A percentile compares a stretch with the other conserved stretches of the same genome.
Evolutionary conservation across 495 filamentous ascomycete genomes (phyloP).

Genomic region (Podospora pseudocomata): DNA sequence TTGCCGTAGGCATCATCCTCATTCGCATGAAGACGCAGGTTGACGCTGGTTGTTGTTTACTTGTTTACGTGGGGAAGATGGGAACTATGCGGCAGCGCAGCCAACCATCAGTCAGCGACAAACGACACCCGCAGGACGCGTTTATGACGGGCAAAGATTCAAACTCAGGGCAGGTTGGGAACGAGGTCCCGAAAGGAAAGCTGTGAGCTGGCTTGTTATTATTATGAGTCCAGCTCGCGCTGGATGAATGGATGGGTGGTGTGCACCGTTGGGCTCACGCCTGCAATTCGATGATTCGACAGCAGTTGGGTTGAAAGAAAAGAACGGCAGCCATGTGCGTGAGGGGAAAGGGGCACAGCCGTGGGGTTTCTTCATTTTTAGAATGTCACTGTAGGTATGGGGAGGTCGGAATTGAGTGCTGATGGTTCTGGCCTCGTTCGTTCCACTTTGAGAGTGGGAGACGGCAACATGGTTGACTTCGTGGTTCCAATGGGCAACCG

Average conservation of each 20-base stretch:
- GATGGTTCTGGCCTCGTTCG: constrained; percentile 15
- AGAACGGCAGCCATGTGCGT: constrained; percentile 11
- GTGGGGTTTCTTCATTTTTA: neutral
- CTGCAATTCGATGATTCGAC: constrained; percentile 28
- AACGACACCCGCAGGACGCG: too few relatives aligned
- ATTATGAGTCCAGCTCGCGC: constrained; percentile 18
- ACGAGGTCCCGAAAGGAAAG: constrained; percentile 16
- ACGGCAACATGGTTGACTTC: constrained; percentile 19
- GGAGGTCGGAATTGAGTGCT: neutral
- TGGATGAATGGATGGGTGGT: neutral
- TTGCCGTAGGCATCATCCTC: constrained; percentile 36
- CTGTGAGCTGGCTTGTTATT: constrained; percentile 26
- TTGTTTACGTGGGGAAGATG: constrained; percentile 24
- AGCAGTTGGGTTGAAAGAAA: constrained; percentile 17
- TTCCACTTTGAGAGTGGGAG: constrained; percentile 15
- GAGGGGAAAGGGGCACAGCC: neutral
- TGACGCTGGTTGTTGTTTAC: constrained; percentile 20
- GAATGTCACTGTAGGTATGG: neutral
- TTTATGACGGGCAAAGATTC: too few relatives aligned
- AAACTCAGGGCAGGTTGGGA: too few relatives aligned
- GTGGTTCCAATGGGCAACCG: constrained; percentile 32
- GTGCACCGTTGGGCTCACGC: constrained; percentile 25
- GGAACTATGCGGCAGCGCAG: neutral
- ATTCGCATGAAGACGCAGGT: constrained; percentile 23
- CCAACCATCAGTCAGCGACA: neutral